phyloP scores from a whole-genome alignment of 495 filamentous ascomycete genomes.

The Aspergillus affinis region DNA sequence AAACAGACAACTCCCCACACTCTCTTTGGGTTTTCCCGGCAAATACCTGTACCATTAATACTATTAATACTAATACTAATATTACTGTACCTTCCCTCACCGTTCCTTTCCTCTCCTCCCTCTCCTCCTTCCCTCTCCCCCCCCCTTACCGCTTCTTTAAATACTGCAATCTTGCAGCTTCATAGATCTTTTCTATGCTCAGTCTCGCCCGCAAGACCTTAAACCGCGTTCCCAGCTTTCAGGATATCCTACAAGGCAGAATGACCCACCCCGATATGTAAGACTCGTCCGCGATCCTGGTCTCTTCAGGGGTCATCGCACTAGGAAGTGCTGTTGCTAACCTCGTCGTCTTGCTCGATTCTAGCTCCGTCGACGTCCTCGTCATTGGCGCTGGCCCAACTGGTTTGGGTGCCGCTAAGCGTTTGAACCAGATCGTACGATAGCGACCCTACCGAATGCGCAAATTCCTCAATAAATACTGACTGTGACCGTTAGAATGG shows the following conservation, averaged over 20 bases:
- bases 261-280: constrained; percentile 58
- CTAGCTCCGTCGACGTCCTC: constrained; percentile 90
- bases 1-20: constrained; percentile 35
- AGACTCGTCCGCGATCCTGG: constrained; percentile 20
- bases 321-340: constrained; percentile 14
- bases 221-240: constrained; percentile 58
- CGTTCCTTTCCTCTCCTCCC: constrained; percentile 27
- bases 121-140: constrained; percentile 21
- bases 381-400: constrained; percentile 98
- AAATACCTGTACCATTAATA: constrained; percentile 5
- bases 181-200: constrained; percentile 45
- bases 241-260: constrained; percentile 59
- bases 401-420: constrained; percentile 94
- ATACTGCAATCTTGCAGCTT: constrained; percentile 36
- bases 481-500: constrained; percentile 58
- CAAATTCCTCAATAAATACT: constrained; percentile 18
- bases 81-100: constrained; percentile 27
- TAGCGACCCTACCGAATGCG: constrained; percentile 18
- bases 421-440: constrained; percentile 90
- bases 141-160: constrained; percentile 23
- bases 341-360: constrained; percentile 15
- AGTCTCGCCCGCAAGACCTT: constrained; percentile 52
- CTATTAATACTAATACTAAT: constrained; percentile 14
- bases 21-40: constrained; percentile 17
- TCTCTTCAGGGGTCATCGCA: constrained; percentile 13